Percentiles rank a stretch among this genome's conserved stretches.
These are phyloP conservation scores for Boletus rubroflammeus DNA, from an alignment of 768 basidiomycete species.

Conservation along the genomic window DNA sequence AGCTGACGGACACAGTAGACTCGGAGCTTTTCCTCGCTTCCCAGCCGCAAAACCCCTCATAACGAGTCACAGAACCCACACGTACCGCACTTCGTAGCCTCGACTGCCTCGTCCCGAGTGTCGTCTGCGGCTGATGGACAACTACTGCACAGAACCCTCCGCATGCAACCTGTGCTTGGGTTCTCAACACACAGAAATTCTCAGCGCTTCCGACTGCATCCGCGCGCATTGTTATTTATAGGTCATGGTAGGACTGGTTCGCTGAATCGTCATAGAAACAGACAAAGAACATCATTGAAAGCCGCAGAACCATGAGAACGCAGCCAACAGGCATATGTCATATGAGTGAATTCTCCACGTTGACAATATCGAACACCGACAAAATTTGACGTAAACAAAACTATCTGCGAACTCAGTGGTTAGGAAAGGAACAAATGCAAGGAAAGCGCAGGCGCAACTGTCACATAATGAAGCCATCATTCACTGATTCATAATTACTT, in stretches of 20 bases:
- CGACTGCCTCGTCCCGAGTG: too few relatives aligned
- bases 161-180: neutral
- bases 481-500: neutral
- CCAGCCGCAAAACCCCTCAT: neutral
- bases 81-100: too few relatives aligned
- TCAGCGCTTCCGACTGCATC: neutral
- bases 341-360: neutral
- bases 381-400: neutral
- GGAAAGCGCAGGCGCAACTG: neutral
- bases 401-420: neutral
- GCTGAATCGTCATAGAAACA: neutral
- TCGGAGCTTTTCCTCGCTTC: conserved; percentile 8
- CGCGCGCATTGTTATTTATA: neutral
- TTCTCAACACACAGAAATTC: conserved; percentile 4
- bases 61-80: neutral
- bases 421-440: neutral
- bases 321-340: neutral
- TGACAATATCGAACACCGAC: conserved; percentile 1
- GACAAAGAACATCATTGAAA: neutral
- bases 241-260: neutral
- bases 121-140: too few relatives aligned
- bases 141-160: too few relatives aligned
- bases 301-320: neutral
- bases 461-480: neutral
- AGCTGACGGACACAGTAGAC: neutral